Conservation (phyloP, 2,329 filamentous ascomycete genomes). For the Fusarium vanettenii region DNA sequence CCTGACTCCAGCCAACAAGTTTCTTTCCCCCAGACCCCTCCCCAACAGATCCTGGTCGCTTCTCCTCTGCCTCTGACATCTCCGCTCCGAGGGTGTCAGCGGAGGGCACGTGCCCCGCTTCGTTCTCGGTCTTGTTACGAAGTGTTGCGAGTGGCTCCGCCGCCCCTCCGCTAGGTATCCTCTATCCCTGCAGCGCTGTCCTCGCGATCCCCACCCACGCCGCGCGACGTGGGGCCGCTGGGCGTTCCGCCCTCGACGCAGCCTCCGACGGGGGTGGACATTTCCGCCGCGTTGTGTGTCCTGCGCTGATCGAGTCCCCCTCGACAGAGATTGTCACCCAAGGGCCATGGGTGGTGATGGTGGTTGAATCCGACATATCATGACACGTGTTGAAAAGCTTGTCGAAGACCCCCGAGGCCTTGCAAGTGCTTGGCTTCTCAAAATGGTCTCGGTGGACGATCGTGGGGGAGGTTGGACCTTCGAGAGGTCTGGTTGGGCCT, state of each 20-base stretch:
- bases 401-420: slow-evolving; percentile 12
- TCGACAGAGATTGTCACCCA: slow-evolving; percentile 27
- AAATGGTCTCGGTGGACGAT: not conserved
- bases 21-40: not conserved
- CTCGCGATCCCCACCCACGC: slow-evolving; percentile 14
- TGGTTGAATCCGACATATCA: not conserved
- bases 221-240: slow-evolving; percentile 32
- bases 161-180: slow-evolving; percentile 32
- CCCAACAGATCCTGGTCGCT: slow-evolving; percentile 2
- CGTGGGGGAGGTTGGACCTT: not conserved
- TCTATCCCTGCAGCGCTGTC: slow-evolving; percentile 15
- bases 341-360: slow-evolving; percentile 15
- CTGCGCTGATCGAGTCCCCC: slow-evolving; percentile 1
- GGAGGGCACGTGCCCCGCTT: slow-evolving; percentile 36
- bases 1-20: not conserved
- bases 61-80: slow-evolving; percentile 4
- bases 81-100: slow-evolving; percentile 29
- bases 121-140: slow-evolving; percentile 2
- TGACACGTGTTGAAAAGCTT: slow-evolving; percentile 23
- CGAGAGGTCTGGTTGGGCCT: not conserved
- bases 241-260: slow-evolving; percentile 25
- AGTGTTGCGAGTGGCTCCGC: slow-evolving; percentile 32
- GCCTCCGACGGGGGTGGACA: slow-evolving; percentile 6
- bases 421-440: slow-evolving; percentile 21
- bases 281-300: slow-evolving; percentile 14